Conservation (phyloP, 345 rosid genomes). For the Diplotaxis tenuifolia region DNA sequence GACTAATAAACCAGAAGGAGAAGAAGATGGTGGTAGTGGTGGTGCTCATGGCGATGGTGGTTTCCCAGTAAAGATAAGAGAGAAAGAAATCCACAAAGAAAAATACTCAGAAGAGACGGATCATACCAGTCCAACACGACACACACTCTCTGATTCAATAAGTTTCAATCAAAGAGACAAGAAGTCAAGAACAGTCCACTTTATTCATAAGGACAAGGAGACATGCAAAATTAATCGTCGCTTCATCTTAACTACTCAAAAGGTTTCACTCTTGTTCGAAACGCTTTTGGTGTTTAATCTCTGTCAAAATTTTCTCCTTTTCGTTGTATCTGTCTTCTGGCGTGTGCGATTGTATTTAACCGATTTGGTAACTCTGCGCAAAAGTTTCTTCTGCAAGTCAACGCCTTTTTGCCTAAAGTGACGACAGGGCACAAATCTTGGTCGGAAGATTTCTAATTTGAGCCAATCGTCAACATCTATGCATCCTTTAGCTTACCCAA, state of each 20-base stretch:
- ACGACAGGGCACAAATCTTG: conserved; percentile 20
- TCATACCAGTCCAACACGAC: not conserved
- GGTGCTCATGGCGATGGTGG: conserved; percentile 37
- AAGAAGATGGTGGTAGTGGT: conserved; percentile 18
- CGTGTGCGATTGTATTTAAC: conserved; percentile 30
- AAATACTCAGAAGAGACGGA: not conserved
- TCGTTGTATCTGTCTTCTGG: conserved; percentile 22
- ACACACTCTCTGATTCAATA: conserved; percentile 20
- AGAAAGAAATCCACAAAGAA: conserved; percentile 5
- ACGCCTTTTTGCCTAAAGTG: conserved; percentile 35
- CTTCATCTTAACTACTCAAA: not conserved
- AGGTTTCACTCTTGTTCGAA: not conserved
- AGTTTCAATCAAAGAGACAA: not conserved
- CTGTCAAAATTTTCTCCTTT: not conserved
- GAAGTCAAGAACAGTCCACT: not conserved
- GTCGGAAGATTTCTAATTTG: conserved; percentile 36
- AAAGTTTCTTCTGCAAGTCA: conserved; percentile 22
- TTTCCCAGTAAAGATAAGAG: conserved; percentile 17
- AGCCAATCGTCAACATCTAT: conserved; percentile 21
- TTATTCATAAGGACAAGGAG: conserved; percentile 1
- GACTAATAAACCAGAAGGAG: conserved; percentile 23
- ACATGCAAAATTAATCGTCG: not conserved
- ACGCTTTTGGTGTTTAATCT: not conserved
- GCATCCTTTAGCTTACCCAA: conserved; percentile 30
- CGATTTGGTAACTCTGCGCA: conserved; percentile 4